Conservation (phyloP, 345 rosid genomes). For the Laguncularia racemosa region DNA sequence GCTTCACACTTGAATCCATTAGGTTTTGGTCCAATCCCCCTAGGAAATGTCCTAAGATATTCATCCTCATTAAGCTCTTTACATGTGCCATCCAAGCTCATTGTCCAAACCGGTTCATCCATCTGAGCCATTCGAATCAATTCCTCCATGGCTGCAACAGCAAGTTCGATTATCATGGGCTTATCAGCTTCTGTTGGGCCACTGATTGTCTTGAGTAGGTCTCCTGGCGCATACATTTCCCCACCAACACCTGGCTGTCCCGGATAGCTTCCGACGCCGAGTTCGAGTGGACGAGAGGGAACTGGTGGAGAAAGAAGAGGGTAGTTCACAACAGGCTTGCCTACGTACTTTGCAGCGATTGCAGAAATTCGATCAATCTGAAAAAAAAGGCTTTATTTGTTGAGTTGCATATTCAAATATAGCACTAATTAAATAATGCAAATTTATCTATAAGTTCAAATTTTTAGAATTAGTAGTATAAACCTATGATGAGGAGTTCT, state of each 20-base stretch:
- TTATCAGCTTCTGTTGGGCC: constrained; percentile 55
- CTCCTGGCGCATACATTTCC: constrained; percentile 62
- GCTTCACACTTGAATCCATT: constrained; percentile 71
- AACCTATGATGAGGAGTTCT: too few species aligned
- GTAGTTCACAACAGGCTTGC: constrained; percentile 77
- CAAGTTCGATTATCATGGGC: constrained; percentile 69
- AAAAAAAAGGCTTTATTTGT: background rate
- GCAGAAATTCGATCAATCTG: constrained; percentile 87
- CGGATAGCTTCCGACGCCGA: constrained; percentile 47
- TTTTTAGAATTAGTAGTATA: too few species aligned
- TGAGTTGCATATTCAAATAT: too few species aligned
- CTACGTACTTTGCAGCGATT: constrained; percentile 92
- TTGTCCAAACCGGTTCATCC: constrained; percentile 75
- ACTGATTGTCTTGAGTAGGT: constrained; percentile 52
- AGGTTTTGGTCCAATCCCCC: constrained; percentile 58
- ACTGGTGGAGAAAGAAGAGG: constrained; percentile 60
- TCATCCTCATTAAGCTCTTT: constrained; percentile 54
- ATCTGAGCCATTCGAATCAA: constrained; percentile 63
- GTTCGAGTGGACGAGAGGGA: constrained; percentile 63
- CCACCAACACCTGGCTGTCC: constrained; percentile 40
- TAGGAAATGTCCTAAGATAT: constrained; percentile 41
- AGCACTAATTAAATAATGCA: too few species aligned
- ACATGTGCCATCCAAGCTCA: constrained; percentile 37
- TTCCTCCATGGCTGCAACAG: constrained; percentile 89
- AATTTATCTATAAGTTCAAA: too few species aligned